Conservation (phyloP, 495 filamentous ascomycete species). For the Annulohypoxylon maeteangense region DNA sequence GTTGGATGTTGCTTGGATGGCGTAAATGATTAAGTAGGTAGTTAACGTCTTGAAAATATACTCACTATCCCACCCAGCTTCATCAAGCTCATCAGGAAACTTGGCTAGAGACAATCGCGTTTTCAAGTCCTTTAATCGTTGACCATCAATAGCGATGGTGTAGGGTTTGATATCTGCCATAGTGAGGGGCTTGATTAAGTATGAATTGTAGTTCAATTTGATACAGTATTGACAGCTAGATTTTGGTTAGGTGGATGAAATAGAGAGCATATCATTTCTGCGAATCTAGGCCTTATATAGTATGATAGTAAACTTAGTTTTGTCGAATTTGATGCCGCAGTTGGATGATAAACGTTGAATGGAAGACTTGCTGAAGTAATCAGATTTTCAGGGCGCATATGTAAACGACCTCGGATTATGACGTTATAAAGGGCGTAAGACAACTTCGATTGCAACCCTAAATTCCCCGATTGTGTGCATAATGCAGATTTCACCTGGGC, state of each 20-base stretch:
- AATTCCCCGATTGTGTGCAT: constrained; percentile 21
- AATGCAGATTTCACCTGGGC: constrained; percentile 28
- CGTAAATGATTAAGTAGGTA: neutral
- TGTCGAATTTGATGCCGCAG: neutral
- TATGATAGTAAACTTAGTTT: neutral
- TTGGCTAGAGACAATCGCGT: constrained; percentile 47
- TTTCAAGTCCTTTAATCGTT: constrained; percentile 45
- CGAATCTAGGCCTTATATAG: constrained; percentile 24
- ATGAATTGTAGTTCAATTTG: neutral
- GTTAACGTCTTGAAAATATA: constrained; percentile 8
- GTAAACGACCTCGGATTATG: constrained; percentile 17
- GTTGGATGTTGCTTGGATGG: too few species aligned
- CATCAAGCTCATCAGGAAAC: constrained; percentile 50
- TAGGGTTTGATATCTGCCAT: constrained; percentile 52
- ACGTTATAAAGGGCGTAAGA: constrained; percentile 38
- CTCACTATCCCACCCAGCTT: constrained; percentile 50
- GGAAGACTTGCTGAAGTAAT: constrained; percentile 9
- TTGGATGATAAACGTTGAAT: constrained; percentile 3
- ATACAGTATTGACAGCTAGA: neutral
- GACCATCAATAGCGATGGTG: constrained; percentile 46
- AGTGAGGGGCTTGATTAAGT: neutral
- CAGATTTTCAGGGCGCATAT: constrained; percentile 24
- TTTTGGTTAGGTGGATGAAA: neutral
- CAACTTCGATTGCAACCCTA: constrained; percentile 16
- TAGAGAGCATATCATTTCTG: neutral